phyloP scores from a whole-genome alignment of 805 yeast species.

The Barnettozyma vustinii region DNA sequence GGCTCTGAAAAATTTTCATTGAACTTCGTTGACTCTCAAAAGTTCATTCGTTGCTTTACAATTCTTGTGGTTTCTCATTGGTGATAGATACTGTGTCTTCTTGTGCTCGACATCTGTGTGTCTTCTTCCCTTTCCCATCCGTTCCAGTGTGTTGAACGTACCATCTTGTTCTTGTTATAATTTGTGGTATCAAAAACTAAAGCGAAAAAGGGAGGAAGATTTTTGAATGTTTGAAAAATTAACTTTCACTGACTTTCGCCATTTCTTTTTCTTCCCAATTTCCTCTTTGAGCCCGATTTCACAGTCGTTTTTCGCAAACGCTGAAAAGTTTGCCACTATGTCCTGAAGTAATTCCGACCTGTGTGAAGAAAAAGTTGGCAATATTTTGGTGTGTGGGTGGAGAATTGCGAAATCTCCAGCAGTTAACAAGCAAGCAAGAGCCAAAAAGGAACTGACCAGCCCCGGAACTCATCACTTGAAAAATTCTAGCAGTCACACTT shows the following conservation, averaged over 20 bases:
- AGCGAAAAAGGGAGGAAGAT: slow-evolving; percentile 1
- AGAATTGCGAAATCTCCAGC: not conserved
- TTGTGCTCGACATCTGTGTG: not conserved
- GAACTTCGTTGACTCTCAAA: not conserved
- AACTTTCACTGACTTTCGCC: not conserved
- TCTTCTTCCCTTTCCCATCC: not conserved
- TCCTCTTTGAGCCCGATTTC: not conserved
- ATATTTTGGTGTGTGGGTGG: not conserved
- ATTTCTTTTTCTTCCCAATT: not conserved
- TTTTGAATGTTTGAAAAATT: slow-evolving; percentile 5
- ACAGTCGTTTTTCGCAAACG: not conserved
- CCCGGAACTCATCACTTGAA: not conserved
- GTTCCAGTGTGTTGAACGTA: slow-evolving; percentile 1
- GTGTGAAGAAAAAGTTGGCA: not conserved
- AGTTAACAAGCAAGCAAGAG: not conserved
- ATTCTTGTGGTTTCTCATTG: not conserved
- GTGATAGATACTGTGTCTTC: not conserved
- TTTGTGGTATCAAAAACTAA: not conserved
- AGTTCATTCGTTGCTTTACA: not conserved
- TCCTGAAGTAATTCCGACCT: not conserved
- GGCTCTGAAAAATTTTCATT: not conserved
- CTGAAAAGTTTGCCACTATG: not conserved
- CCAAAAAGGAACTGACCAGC: not conserved
- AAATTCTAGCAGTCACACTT: not conserved
- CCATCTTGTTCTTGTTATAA: slow-evolving; percentile 9